phyloP scores from a whole-genome alignment of 441 rosid genomes.

The Arabidopsis hybrid region DNA sequence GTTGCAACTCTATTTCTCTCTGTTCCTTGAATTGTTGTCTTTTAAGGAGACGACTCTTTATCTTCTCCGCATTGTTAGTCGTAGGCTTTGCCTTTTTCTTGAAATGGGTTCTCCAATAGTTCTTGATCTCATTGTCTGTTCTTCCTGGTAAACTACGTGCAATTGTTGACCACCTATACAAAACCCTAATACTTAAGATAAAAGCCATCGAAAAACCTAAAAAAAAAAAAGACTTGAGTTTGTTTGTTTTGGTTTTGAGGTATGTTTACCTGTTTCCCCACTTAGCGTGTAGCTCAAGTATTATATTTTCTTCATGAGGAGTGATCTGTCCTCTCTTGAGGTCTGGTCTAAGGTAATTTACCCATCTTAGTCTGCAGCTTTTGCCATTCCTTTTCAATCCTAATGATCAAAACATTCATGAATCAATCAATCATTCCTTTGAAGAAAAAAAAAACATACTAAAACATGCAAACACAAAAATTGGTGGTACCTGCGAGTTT shows the following conservation, averaged over 20 bases:
- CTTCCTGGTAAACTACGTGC: constrained; percentile 85
- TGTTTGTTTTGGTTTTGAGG: not conserved
- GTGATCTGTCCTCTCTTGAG: constrained; percentile 68
- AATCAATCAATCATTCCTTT: not conserved
- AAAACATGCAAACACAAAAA: not conserved
- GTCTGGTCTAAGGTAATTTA: constrained; percentile 75
- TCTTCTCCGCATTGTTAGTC: constrained; percentile 50
- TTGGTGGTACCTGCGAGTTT: constrained; percentile 51
- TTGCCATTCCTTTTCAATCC: constrained; percentile 74
- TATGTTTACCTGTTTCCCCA: constrained; percentile 72
- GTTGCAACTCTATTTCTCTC: constrained; percentile 37
- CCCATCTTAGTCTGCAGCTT: constrained; percentile 83
- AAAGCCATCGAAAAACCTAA: not conserved
- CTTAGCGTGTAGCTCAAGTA: constrained; percentile 64
- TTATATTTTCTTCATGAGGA: constrained; percentile 70
- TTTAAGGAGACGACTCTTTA: constrained; percentile 53
- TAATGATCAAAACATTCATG: not conserved
- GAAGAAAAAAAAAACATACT: not conserved
- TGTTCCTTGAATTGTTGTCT: constrained; percentile 71
- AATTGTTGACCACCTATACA: constrained; percentile 77
- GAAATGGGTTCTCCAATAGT: constrained; percentile 90
- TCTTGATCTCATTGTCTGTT: constrained; percentile 84
- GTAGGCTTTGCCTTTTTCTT: constrained; percentile 65
- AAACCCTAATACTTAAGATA: not conserved
- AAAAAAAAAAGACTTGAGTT: not conserved